A percentile compares a stretch with the other conserved stretches of the same genome.
Evolutionary conservation across 2,329 filamentous ascomycete genomes (phyloP).

Genomic region (Triangularia setosa): DNA sequence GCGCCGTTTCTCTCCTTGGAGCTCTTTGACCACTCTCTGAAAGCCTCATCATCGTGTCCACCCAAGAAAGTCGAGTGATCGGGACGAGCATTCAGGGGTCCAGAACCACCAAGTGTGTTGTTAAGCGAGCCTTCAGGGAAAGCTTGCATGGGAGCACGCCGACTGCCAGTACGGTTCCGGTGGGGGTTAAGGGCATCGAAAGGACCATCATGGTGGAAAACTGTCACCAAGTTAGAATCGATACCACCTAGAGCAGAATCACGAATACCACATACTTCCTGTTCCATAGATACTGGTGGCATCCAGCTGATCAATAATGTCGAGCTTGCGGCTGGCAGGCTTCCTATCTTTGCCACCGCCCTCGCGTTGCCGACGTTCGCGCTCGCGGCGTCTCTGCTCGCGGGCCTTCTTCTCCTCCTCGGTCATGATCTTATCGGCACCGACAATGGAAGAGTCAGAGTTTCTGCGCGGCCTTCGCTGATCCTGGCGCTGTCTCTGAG

Average conservation of each 20-base stretch:
- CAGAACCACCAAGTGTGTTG: slow-evolving; percentile 83
- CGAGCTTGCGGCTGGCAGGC: slow-evolving; percentile 55
- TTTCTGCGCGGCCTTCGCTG: slow-evolving; percentile 62
- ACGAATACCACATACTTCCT: slow-evolving; percentile 63
- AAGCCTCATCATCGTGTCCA: slow-evolving; percentile 73
- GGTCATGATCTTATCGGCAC: slow-evolving; percentile 55
- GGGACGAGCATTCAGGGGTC: slow-evolving; percentile 74
- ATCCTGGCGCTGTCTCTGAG: slow-evolving; percentile 31
- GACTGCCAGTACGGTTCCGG: slow-evolving; percentile 79
- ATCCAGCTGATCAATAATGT: slow-evolving; percentile 95
- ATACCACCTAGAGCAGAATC: not conserved
- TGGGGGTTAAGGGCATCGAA: slow-evolving; percentile 96
- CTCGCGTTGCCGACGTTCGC: slow-evolving; percentile 49
- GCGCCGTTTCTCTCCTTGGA: slow-evolving; percentile 26
- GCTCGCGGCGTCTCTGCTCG: slow-evolving; percentile 49
- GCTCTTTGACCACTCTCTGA: slow-evolving; percentile 67
- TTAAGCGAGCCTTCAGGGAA: slow-evolving; percentile 92
- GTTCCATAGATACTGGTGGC: slow-evolving; percentile 94
- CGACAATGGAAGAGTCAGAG: slow-evolving; percentile 69
- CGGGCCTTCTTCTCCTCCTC: slow-evolving; percentile 55
- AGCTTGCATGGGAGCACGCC: slow-evolving; percentile 89
- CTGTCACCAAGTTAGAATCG: slow-evolving; percentile 41
- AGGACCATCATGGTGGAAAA: slow-evolving; percentile 96
- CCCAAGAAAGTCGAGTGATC: slow-evolving; percentile 90
- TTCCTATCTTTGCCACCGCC: slow-evolving; percentile 46